Conservation (phyloP, 768 basidiomycete genomes). For the Pleurotus salmoneostramineus region DNA sequence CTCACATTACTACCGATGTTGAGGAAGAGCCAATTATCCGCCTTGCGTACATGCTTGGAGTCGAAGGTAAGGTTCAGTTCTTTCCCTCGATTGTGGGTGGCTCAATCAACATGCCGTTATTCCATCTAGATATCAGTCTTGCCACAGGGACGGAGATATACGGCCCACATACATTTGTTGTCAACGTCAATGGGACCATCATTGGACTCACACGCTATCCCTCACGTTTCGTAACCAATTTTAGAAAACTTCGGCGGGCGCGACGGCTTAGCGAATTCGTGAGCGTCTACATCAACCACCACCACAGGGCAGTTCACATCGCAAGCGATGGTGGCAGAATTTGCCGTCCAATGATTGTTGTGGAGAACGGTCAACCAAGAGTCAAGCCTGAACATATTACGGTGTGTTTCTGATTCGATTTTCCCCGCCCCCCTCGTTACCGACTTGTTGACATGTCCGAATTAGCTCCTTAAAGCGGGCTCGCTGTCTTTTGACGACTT, state of each 20-base stretch:
- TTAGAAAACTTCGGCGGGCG: conserved; percentile 89
- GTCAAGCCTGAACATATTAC: conserved; percentile 78
- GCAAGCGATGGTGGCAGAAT: conserved; percentile 97
- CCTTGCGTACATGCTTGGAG: conserved; percentile 91
- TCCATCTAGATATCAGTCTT: conserved; percentile 71
- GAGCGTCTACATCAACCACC: conserved; percentile 92
- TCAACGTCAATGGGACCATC: conserved; percentile 95
- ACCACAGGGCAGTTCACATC: conserved; percentile 92
- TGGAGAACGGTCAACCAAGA: conserved; percentile 73
- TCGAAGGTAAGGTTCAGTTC: conserved; percentile 65
- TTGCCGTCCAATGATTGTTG: conserved; percentile 96
- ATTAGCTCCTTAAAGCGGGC: conserved; percentile 76
- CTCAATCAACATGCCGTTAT: conserved; percentile 9
- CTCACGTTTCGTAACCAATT: conserved; percentile 80
- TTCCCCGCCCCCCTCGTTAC: conserved; percentile 4
- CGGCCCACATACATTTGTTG: conserved; percentile 86
- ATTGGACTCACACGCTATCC: conserved; percentile 90
- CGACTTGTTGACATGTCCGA: conserved; percentile 7
- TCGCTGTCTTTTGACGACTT: conserved; percentile 90
- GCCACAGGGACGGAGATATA: conserved; percentile 96
- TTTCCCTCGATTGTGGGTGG: background rate
- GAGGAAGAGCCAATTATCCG: conserved; percentile 92
- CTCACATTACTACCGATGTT: conserved; percentile 98
- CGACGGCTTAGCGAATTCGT: conserved; percentile 95
- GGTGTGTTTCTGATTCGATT: conserved; percentile 36